Evolutionary conservation across 306 rosid genomes (phyloP).

Genomic region (Argentina anserina): DNA sequence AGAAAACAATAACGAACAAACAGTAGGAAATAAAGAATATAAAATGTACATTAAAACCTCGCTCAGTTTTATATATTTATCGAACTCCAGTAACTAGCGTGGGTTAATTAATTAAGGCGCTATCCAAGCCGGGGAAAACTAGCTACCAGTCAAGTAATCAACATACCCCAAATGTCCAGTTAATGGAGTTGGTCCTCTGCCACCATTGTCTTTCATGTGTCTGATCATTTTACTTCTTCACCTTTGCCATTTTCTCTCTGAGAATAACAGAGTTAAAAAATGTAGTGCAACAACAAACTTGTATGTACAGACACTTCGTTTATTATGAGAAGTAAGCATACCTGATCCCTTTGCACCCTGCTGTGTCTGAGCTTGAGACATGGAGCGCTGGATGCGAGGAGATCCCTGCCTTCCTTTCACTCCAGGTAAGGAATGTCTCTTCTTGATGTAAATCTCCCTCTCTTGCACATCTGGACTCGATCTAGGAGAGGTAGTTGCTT

Average conservation of each 20-base stretch:
- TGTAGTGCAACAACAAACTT: not conserved
- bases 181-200: constrained; percentile 32
- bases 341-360: constrained; percentile 54
- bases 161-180: constrained; percentile 22
- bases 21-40: not conserved
- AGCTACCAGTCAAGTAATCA: constrained; percentile 37
- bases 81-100: not conserved
- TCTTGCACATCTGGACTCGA: constrained; percentile 93
- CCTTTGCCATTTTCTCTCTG: constrained; percentile 93
- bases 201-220: constrained; percentile 14
- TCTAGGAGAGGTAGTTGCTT: constrained; percentile 67
- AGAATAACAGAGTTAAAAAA: constrained; percentile 35
- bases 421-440: constrained; percentile 88
- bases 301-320: not conserved
- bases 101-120: constrained; percentile 22
- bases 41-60: constrained; percentile 48
- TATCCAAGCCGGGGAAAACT: constrained; percentile 20
- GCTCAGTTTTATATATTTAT: constrained; percentile 33
- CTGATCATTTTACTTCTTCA: constrained; percentile 36
- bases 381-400: constrained; percentile 65
- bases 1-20: constrained; percentile 20
- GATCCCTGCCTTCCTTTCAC: constrained; percentile 81
- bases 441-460: constrained; percentile 54
- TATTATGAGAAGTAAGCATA: constrained; percentile 33
- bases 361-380: constrained; percentile 52